phyloP scores from a whole-genome alignment of 345 rosid genomes.

The Melastoma malabathricum region DNA sequence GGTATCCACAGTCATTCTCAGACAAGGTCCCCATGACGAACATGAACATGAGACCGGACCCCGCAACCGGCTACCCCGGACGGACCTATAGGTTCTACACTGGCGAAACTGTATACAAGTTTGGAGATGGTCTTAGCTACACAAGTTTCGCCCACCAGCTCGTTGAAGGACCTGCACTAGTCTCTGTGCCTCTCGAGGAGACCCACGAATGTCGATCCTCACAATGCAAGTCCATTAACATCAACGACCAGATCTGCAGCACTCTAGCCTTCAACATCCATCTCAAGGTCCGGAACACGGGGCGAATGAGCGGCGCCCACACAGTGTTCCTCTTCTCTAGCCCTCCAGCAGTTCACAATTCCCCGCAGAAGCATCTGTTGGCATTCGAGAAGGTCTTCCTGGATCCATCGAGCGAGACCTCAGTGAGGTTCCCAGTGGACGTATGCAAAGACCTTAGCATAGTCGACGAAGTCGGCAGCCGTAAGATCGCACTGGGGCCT shows the following conservation, averaged over 20 bases:
- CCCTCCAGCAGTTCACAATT: constrained; percentile 55
- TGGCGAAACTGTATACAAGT: constrained; percentile 66
- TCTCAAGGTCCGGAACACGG: constrained; percentile 39
- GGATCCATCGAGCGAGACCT: constrained; percentile 12
- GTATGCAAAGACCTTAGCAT: constrained; percentile 74
- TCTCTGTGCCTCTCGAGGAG: constrained; percentile 30
- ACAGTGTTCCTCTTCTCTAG: constrained; percentile 58
- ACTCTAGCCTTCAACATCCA: constrained; percentile 34
- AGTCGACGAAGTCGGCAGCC: constrained; percentile 49
- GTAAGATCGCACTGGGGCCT: constrained; percentile 49
- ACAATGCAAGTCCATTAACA: constrained; percentile 44
- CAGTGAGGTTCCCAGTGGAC: constrained; percentile 47
- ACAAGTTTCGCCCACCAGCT: constrained; percentile 27
- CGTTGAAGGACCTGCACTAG: constrained; percentile 40
- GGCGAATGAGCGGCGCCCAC: constrained; percentile 41
- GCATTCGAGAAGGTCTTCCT: constrained; percentile 53
- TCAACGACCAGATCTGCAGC: constrained; percentile 28
- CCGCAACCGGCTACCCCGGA: constrained; percentile 74
- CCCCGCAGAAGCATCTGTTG: constrained; percentile 60
- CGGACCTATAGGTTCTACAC: constrained; percentile 81
- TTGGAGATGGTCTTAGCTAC: constrained; percentile 89
- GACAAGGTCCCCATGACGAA: constrained; percentile 79
- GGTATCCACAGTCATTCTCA: constrained; percentile 74
- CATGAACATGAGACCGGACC: constrained; percentile 90
- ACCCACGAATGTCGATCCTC: constrained; percentile 44